Conservation (phyloP, 192 early-diverging fungal species). For the Gaertneriomyces sp. region DNA sequence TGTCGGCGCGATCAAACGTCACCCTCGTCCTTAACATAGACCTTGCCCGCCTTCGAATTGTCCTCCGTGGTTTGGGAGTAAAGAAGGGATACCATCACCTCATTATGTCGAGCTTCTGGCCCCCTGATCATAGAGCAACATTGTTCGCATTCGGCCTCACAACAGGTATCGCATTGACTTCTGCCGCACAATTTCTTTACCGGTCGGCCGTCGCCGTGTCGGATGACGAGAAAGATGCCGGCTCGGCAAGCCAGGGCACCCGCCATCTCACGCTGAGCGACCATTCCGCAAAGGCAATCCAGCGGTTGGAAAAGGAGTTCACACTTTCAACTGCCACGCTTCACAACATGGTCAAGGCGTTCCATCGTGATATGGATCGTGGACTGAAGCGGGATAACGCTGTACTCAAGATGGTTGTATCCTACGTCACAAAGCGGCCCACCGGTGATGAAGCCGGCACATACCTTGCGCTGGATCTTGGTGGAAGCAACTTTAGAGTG, state of each 20-base stretch:
- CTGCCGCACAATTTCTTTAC: constrained; percentile 21
- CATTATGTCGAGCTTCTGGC: constrained; percentile 11
- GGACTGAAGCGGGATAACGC: constrained; percentile 29
- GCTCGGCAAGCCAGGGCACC: not conserved
- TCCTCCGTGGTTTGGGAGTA: no score
- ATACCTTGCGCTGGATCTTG: constrained; percentile 87
- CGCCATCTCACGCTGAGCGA: not conserved
- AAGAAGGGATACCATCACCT: no score
- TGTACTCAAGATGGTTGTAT: constrained; percentile 76
- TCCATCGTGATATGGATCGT: constrained; percentile 28
- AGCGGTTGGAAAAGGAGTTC: constrained; percentile 21
- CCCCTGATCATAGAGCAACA: constrained; percentile 11
- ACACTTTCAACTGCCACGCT: constrained; percentile 22
- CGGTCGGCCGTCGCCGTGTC: not conserved
- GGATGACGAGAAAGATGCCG: not conserved
- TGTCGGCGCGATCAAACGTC: no score
- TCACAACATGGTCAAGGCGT: constrained; percentile 27
- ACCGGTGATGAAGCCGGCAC: constrained; percentile 81
- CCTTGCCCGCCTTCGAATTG: no score
- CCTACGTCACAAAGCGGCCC: constrained; percentile 76
- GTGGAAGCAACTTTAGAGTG: constrained; percentile 90
- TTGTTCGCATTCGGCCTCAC: constrained; percentile 42
- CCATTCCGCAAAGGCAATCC: constrained; percentile 10
- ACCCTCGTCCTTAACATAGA: no score
- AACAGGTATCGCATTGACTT: constrained; percentile 35